A percentile compares a stretch with the other conserved stretches of the same genome.
phyloP scores from a whole-genome alignment of 257 asterid genomes.

The Solanum acaule region DNA sequence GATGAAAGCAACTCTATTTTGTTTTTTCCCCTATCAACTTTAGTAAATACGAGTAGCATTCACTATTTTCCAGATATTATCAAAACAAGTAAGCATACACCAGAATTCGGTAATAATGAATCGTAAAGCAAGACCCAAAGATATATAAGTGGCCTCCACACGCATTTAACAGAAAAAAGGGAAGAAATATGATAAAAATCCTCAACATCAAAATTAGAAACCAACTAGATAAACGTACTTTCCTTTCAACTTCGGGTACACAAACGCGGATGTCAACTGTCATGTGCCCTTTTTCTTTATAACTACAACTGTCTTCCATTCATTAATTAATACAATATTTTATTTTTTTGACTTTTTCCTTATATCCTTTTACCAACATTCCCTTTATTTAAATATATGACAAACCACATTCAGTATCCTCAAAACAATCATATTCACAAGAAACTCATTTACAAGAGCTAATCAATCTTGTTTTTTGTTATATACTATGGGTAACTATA shows the following conservation, averaged over 20 bases:
- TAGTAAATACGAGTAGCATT: not conserved
- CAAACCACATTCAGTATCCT: not conserved
- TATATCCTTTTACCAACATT: not conserved
- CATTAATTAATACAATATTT: not conserved
- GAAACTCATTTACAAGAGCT: no score
- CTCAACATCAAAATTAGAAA: not conserved
- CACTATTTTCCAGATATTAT: no score
- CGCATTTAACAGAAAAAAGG: not conserved
- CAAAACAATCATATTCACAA: no score
- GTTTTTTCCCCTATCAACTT: not conserved
- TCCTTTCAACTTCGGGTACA: conserved; percentile 14
- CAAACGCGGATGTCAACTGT: not conserved
- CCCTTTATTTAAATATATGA: not conserved
- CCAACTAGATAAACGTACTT: conserved; percentile 16
- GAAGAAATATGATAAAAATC: not conserved
- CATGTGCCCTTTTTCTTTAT: not conserved
- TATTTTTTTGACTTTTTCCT: not conserved
- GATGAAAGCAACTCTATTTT: not conserved
- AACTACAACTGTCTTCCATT: not conserved
- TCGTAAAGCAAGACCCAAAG: not conserved
- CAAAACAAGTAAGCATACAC: no score
- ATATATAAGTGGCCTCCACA: not conserved
- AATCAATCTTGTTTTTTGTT: not conserved
- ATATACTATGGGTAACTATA: conserved; percentile 43
- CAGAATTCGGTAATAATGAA: not conserved